phyloP scores from a whole-genome alignment of 108 stramenopile species.

The Nitzschia inconspicua region DNA sequence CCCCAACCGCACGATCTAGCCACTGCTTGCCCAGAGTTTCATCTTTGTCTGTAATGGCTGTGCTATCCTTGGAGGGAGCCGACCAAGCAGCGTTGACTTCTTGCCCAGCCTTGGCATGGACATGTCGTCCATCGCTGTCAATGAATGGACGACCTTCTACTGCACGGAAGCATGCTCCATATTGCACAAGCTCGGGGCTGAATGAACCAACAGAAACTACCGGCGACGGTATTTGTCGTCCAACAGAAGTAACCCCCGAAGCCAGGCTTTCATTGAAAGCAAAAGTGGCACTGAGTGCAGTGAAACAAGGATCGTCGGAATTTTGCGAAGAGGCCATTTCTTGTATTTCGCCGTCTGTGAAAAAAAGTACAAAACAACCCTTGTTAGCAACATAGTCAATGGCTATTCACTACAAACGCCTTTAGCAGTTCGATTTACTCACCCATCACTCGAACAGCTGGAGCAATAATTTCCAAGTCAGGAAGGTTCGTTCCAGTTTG shows the following conservation, averaged over 20 bases:
- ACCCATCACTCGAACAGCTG: not conserved
- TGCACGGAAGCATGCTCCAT: slow-evolving; percentile 4
- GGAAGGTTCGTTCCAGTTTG: not conserved
- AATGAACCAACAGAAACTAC: not conserved
- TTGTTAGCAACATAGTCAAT: too few species aligned
- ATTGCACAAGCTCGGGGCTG: not conserved
- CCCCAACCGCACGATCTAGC: slow-evolving; percentile 51
- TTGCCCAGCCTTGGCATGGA: slow-evolving; percentile 25
- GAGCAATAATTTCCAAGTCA: not conserved
- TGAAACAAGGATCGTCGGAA: not conserved
- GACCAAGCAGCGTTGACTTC: not conserved
- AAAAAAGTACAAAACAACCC: not conserved
- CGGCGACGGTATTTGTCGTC: not conserved
- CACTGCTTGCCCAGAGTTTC: slow-evolving; percentile 40
- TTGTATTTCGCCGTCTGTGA: not conserved
- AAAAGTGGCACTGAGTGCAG: not conserved
- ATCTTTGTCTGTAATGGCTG: slow-evolving; percentile 8
- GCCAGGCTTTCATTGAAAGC: not conserved
- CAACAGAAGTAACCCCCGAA: too few species aligned
- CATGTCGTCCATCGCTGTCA: slow-evolving; percentile 33
- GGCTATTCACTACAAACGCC: not conserved
- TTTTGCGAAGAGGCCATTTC: not conserved
- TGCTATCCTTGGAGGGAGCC: slow-evolving; percentile 12
- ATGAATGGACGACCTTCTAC: slow-evolving; percentile 52
- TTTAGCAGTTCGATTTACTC: not conserved